Evolutionary conservation across 1,284 basidiomycete genomes (phyloP).

Genomic region (Ceratobasidium sp.): DNA sequence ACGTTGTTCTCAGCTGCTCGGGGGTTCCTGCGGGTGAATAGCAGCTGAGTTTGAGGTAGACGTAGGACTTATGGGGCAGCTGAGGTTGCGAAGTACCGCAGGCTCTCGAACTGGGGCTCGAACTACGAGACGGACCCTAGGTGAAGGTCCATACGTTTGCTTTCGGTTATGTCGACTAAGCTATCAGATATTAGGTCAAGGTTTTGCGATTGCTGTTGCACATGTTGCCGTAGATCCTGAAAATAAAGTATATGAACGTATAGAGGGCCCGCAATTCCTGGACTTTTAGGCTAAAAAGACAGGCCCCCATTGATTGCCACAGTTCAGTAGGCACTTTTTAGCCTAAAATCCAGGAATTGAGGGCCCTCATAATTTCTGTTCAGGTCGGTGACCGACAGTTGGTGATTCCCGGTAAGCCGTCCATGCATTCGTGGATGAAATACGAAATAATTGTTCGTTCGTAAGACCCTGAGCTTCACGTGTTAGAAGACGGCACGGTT

Average conservation of each 20-base stretch:
- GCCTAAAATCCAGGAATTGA: too few relatives aligned
- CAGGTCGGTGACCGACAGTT: not conserved
- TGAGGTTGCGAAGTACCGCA: not conserved
- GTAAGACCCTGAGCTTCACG: not conserved
- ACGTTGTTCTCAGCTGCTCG: not conserved
- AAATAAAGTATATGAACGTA: not conserved
- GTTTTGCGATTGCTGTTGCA: not conserved
- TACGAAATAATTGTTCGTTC: not conserved
- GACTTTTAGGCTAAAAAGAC: too few relatives aligned
- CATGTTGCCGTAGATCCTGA: not conserved
- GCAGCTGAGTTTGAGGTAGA: not conserved
- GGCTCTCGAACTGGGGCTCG: not conserved
- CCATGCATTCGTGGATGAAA: not conserved
- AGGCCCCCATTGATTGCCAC: too few relatives aligned
- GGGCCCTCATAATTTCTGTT: not conserved
- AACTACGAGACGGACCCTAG: not conserved
- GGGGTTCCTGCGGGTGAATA: too few relatives aligned
- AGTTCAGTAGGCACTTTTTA: too few relatives aligned
- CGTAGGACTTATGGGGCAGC: not conserved
- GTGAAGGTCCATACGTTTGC: not conserved
- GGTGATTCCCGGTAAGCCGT: not conserved
- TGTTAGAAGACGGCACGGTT: not conserved
- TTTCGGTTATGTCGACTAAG: not conserved
- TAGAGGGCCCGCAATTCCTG: too few relatives aligned
- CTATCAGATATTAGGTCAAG: not conserved